These are phyloP conservation scores for Candida glaebosa DNA, from an alignment of 805 yeast species.

Conservation along the genomic window DNA sequence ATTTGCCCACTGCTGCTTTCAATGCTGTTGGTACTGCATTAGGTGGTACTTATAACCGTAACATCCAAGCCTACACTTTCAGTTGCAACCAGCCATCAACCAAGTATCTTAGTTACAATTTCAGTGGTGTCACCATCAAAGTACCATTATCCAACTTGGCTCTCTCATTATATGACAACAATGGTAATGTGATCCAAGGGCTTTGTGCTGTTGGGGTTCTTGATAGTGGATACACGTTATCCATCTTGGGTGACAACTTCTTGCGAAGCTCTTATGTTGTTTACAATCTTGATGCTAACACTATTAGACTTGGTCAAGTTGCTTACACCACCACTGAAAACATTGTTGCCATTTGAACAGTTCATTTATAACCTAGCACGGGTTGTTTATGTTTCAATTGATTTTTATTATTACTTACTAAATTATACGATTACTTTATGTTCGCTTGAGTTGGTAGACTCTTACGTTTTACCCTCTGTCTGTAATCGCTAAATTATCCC, in stretches of 20 bases:
- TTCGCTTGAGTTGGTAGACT: too few relatives aligned
- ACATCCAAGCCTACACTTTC: conserved; percentile 41
- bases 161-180: conserved; percentile 18
- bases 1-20: conserved; percentile 34
- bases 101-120: conserved; percentile 20
- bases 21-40: conserved; percentile 6
- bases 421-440: too few relatives aligned
- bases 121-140: conserved; percentile 23
- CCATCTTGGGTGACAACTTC: conserved; percentile 54
- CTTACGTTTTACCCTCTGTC: too few relatives aligned
- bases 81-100: conserved; percentile 26
- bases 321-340: conserved; percentile 7
- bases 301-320: conserved; percentile 52
- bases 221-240: conserved; percentile 19
- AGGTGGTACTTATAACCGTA: conserved; percentile 16
- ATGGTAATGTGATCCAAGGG: conserved; percentile 32
- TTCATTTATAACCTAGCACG: neutral
- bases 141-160: conserved; percentile 15
- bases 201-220: conserved; percentile 19
- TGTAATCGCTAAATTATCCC: too few relatives aligned
- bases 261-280: conserved; percentile 57
- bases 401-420: too few relatives aligned
- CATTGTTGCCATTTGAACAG: conserved; percentile 1
- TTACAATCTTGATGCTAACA: conserved; percentile 51
- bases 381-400: too few relatives aligned